Percentiles rank a stretch among this genome's conserved stretches.
Conservation (phyloP, 164 flowering plant genomes). For the Piper longum region DNA sequence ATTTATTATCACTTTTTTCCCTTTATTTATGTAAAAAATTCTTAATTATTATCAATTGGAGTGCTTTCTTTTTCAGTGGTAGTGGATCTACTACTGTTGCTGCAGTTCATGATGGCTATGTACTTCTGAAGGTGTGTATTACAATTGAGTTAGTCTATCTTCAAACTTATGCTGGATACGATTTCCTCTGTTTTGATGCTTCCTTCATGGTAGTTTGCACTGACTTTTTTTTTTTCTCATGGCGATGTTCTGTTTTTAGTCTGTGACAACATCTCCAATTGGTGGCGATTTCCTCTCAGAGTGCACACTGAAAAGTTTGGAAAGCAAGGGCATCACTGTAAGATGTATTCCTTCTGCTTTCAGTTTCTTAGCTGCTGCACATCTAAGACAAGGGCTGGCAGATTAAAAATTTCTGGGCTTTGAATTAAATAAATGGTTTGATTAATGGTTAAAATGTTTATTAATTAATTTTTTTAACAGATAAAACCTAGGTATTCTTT, state of each 20-base stretch:
- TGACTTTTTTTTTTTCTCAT: background rate
- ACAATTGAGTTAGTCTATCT: background rate
- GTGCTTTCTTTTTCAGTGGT: constrained; percentile 40
- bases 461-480: constrained; percentile 21
- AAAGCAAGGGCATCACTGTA: constrained; percentile 74
- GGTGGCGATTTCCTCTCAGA: constrained; percentile 91
- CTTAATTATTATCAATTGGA: no score
- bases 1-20: no score
- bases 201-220: background rate
- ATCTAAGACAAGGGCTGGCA: background rate
- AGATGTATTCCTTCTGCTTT: constrained; percentile 7
- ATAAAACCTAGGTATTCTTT: constrained; percentile 87
- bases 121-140: constrained; percentile 72
- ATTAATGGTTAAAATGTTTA: background rate
- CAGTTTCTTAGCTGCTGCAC: background rate
- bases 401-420: background rate
- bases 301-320: constrained; percentile 90
- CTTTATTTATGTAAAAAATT: no score
- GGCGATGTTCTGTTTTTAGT: constrained; percentile 25
- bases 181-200: background rate
- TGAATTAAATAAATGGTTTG: background rate
- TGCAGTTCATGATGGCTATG: constrained; percentile 95
- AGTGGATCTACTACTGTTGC: constrained; percentile 95
- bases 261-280: constrained; percentile 71
- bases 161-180: background rate